Conservation (phyloP, 495 filamentous ascomycete species). For the Polyplosphaeria fusca region DNA sequence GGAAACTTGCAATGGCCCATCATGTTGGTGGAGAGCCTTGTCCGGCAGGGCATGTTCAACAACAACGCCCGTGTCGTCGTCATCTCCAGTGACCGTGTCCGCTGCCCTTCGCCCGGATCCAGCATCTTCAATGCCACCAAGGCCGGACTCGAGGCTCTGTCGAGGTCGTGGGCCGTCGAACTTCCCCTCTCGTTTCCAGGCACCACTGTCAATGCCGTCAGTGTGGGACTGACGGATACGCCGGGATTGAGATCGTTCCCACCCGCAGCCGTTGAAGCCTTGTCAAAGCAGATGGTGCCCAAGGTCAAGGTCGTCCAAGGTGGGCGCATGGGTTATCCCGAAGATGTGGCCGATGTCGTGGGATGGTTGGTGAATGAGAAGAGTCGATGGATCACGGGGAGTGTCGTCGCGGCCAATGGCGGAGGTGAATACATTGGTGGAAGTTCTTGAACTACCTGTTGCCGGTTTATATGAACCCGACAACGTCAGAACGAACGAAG, state of each 20-base stretch:
- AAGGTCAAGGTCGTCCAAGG: slow-evolving; percentile 27
- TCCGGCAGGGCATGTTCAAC: slow-evolving; percentile 19
- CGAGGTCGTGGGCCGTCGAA: slow-evolving; percentile 21
- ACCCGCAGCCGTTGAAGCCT: slow-evolving; percentile 6
- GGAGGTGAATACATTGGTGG: slow-evolving; percentile 24
- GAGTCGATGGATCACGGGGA: slow-evolving; percentile 22
- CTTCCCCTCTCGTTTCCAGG: slow-evolving; percentile 24
- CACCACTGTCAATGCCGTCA: slow-evolving; percentile 29
- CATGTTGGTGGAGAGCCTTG: slow-evolving; percentile 27
- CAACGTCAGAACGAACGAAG: no score
- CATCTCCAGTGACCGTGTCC: slow-evolving; percentile 24
- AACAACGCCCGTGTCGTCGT: slow-evolving; percentile 21
- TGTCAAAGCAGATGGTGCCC: slow-evolving; percentile 23
- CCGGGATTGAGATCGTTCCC: slow-evolving; percentile 23
- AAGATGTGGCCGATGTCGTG: slow-evolving; percentile 35
- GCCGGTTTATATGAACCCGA: no score
- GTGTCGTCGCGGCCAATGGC: slow-evolving; percentile 34
- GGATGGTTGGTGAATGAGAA: slow-evolving; percentile 30
- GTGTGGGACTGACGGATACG: slow-evolving; percentile 31
- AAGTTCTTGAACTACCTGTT: background rate
- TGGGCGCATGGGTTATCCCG: slow-evolving; percentile 25
- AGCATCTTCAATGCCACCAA: slow-evolving; percentile 29
- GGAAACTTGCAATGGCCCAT: slow-evolving; percentile 30
- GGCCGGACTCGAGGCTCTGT: slow-evolving; percentile 17
- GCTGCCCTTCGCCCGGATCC: slow-evolving; percentile 13